These are phyloP conservation scores for Pseudogymnoascus verrucosus DNA, from an alignment of 2,329 filamentous ascomycete genomes.

Conservation along the genomic window DNA sequence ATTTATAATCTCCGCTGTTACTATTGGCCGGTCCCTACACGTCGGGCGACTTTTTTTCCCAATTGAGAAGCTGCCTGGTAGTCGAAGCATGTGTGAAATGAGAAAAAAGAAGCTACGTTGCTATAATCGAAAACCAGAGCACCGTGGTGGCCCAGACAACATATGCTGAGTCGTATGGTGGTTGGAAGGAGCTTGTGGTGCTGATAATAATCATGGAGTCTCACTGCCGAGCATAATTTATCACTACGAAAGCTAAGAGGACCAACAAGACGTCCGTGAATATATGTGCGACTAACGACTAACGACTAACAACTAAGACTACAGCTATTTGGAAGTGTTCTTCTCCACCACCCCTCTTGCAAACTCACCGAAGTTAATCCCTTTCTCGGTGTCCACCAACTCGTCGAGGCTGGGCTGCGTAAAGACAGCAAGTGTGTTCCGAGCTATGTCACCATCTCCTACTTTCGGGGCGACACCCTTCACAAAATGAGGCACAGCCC, in stretches of 20 bases:
- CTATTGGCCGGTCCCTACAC: not conserved
- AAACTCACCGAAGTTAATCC: conserved; percentile 68
- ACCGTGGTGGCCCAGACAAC: not conserved
- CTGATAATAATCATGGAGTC: not conserved
- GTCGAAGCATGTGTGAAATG: not conserved
- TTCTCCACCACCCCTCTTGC: conserved; percentile 38
- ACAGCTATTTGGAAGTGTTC: conserved; percentile 25
- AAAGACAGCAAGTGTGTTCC: conserved; percentile 92
- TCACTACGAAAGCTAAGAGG: not conserved
- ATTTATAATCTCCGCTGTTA: not conserved
- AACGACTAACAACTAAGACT: not conserved
- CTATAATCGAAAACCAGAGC: not conserved
- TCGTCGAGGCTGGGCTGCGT: conserved; percentile 91
- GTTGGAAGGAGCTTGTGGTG: not conserved
- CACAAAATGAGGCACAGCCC: conserved; percentile 94
- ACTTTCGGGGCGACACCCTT: conserved; percentile 57
- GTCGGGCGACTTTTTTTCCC: not conserved
- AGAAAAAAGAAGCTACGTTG: not conserved
- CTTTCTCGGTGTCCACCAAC: conserved; percentile 60
- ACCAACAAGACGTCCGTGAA: not conserved
- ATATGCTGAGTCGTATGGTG: not conserved
- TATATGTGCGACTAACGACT: not conserved
- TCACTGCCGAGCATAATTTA: not conserved
- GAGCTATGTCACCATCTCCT: conserved; percentile 49
- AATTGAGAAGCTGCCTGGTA: not conserved